phyloP scores from a whole-genome alignment of 495 filamentous ascomycete genomes.

The Lasiosphaeria ovina region DNA sequence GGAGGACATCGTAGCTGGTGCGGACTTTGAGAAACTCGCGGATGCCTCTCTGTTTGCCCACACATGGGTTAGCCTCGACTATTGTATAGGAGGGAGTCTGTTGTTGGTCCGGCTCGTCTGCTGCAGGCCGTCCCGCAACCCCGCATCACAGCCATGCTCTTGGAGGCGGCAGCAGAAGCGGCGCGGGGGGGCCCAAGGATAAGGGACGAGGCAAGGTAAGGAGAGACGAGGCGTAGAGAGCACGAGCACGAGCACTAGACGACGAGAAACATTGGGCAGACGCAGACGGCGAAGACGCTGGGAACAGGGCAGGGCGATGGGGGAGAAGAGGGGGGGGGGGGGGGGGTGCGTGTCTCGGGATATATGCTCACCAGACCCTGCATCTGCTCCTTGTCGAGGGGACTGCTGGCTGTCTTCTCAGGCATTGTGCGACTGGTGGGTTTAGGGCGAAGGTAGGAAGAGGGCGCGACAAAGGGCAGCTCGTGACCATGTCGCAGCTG shows the following conservation, averaged over 20 bases:
- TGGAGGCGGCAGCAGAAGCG: too few relatives aligned
- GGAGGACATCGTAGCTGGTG: conserved; percentile 96
- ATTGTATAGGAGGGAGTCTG: neutral
- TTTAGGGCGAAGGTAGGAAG: conserved; percentile 77
- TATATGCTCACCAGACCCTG: conserved; percentile 77
- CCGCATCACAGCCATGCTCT: conserved; percentile 25
- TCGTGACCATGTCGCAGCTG: conserved; percentile 47
- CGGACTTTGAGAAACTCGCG: conserved; percentile 95
- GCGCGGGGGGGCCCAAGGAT: neutral
- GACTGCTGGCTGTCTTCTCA: conserved; percentile 58
- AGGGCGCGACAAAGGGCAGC: conserved; percentile 69
- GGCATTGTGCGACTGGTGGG: conserved; percentile 49
- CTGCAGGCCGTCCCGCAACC: conserved; percentile 20
- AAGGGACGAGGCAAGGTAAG: conserved; percentile 8
- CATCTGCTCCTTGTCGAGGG: conserved; percentile 86
- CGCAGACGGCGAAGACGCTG: neutral
- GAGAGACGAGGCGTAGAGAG: neutral
- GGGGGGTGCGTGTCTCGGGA: conserved; percentile 29
- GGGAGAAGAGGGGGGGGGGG: conserved; percentile 10
- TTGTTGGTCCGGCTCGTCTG: too few relatives aligned
- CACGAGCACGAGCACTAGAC: neutral
- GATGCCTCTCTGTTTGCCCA: conserved; percentile 65
- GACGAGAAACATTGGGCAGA: too few relatives aligned
- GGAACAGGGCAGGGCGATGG: conserved; percentile 8
- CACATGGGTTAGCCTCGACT: conserved; percentile 15